These are phyloP conservation scores for Exobasidium rhododendri DNA, from an alignment of 1,284 basidiomycete genomes.

Conservation along the genomic window DNA sequence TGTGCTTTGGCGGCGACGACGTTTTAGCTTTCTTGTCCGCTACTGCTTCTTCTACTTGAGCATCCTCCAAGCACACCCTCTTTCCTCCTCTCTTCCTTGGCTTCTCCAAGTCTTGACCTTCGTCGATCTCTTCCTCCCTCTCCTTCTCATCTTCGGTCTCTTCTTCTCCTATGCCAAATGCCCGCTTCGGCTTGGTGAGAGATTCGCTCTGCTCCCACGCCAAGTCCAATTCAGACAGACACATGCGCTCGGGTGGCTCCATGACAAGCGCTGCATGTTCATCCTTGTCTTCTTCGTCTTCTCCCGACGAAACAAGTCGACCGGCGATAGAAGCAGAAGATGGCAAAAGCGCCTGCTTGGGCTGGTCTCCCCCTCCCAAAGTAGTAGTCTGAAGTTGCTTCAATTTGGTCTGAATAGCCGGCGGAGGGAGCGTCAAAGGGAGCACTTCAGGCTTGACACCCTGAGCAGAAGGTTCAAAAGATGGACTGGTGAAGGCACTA, in stretches of 20 bases:
- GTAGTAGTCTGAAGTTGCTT: neutral
- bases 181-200: neutral
- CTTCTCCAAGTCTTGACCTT: neutral
- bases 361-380: no score
- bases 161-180: neutral
- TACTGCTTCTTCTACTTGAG: neutral
- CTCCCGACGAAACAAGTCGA: neutral
- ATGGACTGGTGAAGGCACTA: slow-evolving; percentile 9
- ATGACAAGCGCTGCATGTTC: neutral
- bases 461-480: neutral
- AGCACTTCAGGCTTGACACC: neutral
- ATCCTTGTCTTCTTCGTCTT: slow-evolving; percentile 6
- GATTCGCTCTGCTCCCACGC: slow-evolving; percentile 13
- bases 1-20: neutral
- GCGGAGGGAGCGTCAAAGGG: slow-evolving; percentile 9
- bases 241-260: slow-evolving; percentile 11
- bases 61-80: neutral
- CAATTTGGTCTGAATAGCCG: neutral
- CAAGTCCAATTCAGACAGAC: slow-evolving; percentile 14
- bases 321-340: neutral
- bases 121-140: neutral
- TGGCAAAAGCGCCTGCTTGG: no score
- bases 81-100: neutral
- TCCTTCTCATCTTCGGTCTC: neutral
- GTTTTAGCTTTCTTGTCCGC: neutral